A percentile compares a stretch with the other conserved stretches of the same genome.
These are phyloP conservation scores for Sapria himalayana DNA, from an alignment of 345 rosid species.

Conservation along the genomic window DNA sequence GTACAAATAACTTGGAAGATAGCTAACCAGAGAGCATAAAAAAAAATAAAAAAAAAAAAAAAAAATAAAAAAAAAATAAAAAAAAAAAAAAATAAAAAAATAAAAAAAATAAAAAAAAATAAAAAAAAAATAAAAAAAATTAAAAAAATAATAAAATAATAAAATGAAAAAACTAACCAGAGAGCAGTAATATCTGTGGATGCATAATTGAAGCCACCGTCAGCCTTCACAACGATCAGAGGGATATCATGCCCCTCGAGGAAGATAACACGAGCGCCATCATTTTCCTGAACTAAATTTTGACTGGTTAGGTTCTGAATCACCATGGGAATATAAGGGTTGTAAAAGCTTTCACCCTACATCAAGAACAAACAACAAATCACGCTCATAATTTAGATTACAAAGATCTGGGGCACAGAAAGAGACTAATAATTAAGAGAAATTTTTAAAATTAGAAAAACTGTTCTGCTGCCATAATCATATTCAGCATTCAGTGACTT, in stretches of 20 bases:
- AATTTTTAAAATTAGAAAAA: too few species aligned
- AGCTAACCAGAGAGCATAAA: too few species aligned
- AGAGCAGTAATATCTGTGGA: slow-evolving; percentile 88
- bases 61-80: too few species aligned
- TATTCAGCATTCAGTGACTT: too few species aligned
- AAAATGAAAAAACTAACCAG: slow-evolving; percentile 40
- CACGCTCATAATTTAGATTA: too few species aligned
- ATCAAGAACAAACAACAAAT: slow-evolving; percentile 6
- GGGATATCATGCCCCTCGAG: slow-evolving; percentile 64
- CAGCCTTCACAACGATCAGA: slow-evolving; percentile 88
- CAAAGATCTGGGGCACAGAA: too few species aligned
- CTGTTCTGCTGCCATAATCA: too few species aligned
- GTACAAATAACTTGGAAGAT: too few species aligned
- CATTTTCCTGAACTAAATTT: slow-evolving; percentile 69
- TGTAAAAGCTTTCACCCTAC: slow-evolving; percentile 97
- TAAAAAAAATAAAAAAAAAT: not conserved
- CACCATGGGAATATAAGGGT: slow-evolving; percentile 45
- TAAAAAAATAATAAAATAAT: not conserved
- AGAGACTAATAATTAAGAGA: too few species aligned
- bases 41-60: too few species aligned
- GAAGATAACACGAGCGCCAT: slow-evolving; percentile 82
- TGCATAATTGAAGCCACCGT: slow-evolving; percentile 91
- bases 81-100: not conserved
- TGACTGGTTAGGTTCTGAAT: slow-evolving; percentile 28
- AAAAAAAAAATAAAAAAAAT: not conserved